phyloP scores from a whole-genome alignment of 345 rosid species.

The Eutrema japonicum region DNA sequence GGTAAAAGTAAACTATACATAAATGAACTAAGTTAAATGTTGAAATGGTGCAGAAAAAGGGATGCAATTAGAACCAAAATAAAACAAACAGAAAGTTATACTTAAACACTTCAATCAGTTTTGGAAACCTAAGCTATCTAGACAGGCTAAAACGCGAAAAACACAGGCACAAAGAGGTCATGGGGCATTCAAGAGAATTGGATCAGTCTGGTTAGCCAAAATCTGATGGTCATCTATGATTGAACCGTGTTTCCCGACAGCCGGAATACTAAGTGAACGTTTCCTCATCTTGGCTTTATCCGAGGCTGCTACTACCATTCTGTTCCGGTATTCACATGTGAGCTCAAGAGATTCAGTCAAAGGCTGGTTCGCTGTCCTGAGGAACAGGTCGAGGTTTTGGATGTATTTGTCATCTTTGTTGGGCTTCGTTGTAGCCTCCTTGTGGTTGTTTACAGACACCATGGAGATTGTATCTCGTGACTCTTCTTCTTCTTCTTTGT shows the following conservation, averaged over 20 bases:
- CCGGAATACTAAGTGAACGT: constrained; percentile 87
- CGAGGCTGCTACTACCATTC: constrained; percentile 28
- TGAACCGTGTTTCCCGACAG: constrained; percentile 59
- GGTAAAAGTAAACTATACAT: too few relatives aligned
- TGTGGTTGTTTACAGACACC: constrained; percentile 31
- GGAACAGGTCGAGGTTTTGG: constrained; percentile 63
- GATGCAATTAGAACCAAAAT: not conserved
- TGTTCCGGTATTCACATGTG: constrained; percentile 34
- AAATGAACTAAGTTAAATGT: not conserved
- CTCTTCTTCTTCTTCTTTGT: constrained; percentile 60
- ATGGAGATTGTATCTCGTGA: constrained; percentile 42
- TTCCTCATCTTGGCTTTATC: constrained; percentile 51
- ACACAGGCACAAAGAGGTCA: constrained; percentile 26
- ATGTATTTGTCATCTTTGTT: constrained; percentile 53
- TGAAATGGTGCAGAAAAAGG: constrained; percentile 1
- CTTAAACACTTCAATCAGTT: constrained; percentile 20
- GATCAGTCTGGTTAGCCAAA: constrained; percentile 30
- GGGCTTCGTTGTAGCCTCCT: constrained; percentile 19
- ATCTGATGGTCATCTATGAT: constrained; percentile 40
- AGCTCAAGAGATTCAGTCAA: constrained; percentile 50
- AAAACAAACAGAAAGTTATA: not conserved
- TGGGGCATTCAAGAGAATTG: not conserved
- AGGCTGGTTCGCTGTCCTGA: constrained; percentile 54
- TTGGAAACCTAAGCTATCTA: constrained; percentile 25
- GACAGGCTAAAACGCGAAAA: not conserved